Base-by-base conservation (phyloP, 208 protist genomes). In the Crithidia brevicula region DNA sequence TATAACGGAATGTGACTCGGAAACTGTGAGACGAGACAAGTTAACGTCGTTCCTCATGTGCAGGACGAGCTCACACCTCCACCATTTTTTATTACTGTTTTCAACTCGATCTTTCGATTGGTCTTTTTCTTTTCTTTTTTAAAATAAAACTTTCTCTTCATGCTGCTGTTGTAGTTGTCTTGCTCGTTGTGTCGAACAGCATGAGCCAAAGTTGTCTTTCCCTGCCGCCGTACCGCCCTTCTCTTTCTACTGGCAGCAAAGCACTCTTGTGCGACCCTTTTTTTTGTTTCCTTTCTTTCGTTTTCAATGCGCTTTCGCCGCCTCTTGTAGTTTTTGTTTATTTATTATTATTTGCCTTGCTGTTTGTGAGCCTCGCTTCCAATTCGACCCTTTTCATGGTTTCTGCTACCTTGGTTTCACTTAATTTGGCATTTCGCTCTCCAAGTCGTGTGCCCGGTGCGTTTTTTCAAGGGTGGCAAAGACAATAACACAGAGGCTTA, bases 11-110 rank as follows among this genome's bases (percentile, higher is more conserved):
- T 27, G 23, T 54, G 59, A n/a, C 59, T 45, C 31, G 23, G 59
- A 65, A 65, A 30, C 46, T n/a, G 7, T 69, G 69, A 69, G 69
- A 75, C 49, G 69, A 75, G 59, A 79, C 72, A 79, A 69, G 45
- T 69, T 59, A 75, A 61, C 69, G 69, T 75, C 69, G 69, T 75
- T 46, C 69, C 69, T 69, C 69, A 58, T 43, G 51, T 59, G 36
- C 36, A 13, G 15, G 36, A 40, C 15, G 36, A 40, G 42, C 20
- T 18, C 6, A 18, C 42, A 47, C 20, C 42, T 9, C 42, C 20
- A 40, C 42, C 16, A 6, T n/a, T 7, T 18, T 6, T 18, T n/a
- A n/a, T n/a, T n/a, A n/a, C n/a, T n/a, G n/a, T n/a, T n/a, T n/a
- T n/a, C 42, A 30, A 42, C 43, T 45, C 59, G 59, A 54, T 65